phyloP scores from a whole-genome alignment of 129 eudicot genomes.

The Gnaphalium uliginosum region DNA sequence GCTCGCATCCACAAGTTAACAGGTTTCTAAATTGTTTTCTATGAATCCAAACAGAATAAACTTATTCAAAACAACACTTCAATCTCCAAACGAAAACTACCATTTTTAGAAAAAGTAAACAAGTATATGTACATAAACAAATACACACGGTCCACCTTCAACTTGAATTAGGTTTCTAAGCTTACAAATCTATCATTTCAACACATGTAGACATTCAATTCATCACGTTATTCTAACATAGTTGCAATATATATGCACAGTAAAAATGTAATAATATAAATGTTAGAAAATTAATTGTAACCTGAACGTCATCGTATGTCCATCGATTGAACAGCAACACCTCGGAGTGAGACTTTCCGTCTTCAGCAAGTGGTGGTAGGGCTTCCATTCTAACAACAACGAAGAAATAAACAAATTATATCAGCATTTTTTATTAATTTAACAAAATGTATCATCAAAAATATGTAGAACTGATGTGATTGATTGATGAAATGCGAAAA shows the following conservation, averaged over 20 bases:
- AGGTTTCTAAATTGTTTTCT: not conserved
- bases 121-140: not conserved
- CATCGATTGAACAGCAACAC: slow-evolving; percentile 70
- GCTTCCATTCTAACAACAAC: slow-evolving; percentile 34
- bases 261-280: not conserved
- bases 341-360: slow-evolving; percentile 43
- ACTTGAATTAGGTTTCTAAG: not conserved
- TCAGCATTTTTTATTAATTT: not conserved
- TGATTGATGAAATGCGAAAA: not conserved
- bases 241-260: not conserved
- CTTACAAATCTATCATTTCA: too few relatives aligned
- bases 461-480: not conserved
- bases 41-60: not conserved
- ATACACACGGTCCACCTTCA: not conserved
- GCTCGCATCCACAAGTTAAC: not conserved
- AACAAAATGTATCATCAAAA: too few relatives aligned
- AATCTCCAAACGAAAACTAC: not conserved
- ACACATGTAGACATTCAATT: too few relatives aligned
- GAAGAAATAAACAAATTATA: not conserved
- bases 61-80: not conserved
- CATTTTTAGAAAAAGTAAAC: not conserved
- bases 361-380: slow-evolving; percentile 35
- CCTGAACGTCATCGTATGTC: slow-evolving; percentile 83
- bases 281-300: slow-evolving; percentile 9
- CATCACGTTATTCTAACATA: not conserved